Evolutionary conservation across 805 yeast species (phyloP).

Genomic region (Ogataea minuta): DNA sequence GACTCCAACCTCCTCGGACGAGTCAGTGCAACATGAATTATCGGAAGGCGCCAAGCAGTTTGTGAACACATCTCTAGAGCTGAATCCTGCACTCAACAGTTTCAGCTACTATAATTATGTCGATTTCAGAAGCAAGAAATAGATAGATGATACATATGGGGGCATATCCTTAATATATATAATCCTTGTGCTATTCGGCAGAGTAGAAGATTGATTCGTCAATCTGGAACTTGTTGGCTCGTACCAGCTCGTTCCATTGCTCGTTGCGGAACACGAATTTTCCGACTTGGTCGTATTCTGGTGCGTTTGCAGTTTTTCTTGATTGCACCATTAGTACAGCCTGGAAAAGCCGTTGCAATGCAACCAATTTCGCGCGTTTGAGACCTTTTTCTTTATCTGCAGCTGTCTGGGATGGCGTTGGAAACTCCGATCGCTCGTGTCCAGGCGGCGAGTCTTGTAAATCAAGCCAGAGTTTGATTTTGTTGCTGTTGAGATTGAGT

Average conservation of each 20-base stretch:
- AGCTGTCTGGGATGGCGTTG: constrained; percentile 49
- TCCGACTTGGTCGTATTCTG: constrained; percentile 33
- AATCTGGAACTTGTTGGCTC: constrained; percentile 31
- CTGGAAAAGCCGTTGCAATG: constrained; percentile 43
- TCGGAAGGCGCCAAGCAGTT: constrained; percentile 33
- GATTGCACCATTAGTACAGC: constrained; percentile 36
- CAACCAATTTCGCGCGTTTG: constrained; percentile 35
- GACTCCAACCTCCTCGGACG: constrained; percentile 24
- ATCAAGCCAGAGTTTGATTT: constrained; percentile 30
- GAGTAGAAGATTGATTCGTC: constrained; percentile 38
- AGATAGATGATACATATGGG: constrained; percentile 2
- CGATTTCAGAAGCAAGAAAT: constrained; percentile 22
- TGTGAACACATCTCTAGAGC: constrained; percentile 30
- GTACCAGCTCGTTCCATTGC: constrained; percentile 38
- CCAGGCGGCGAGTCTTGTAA: constrained; percentile 50
- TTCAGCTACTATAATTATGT: constrained; percentile 29
- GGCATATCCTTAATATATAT: neutral
- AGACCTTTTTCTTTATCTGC: constrained; percentile 34
- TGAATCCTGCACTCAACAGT: constrained; percentile 32
- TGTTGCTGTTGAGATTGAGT: constrained; percentile 21
- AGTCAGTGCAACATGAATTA: constrained; percentile 26
- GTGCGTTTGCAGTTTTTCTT: constrained; percentile 1
- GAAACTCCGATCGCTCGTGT: constrained; percentile 57
- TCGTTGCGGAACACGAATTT: constrained; percentile 46
- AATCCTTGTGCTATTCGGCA: constrained; percentile 7